Evolutionary conservation across 1,139 yeast species (phyloP).

Genomic region (Pneumocystis wakefieldiae): DNA sequence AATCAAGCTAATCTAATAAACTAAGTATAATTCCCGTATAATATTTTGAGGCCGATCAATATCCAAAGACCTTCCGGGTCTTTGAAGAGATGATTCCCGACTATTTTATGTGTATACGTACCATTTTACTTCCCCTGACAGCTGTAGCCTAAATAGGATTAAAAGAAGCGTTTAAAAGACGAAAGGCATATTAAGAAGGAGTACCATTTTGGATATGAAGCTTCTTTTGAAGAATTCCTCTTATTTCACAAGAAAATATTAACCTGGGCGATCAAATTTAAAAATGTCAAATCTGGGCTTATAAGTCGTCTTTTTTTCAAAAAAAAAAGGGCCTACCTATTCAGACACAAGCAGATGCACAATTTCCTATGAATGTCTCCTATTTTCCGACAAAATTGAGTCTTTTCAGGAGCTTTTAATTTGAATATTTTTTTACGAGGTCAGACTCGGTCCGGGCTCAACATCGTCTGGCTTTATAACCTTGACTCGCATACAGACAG

Average conservation of each 20-base stretch:
- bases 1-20: slow-evolving; percentile 26
- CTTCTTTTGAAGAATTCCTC: not conserved
- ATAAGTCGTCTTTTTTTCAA: not conserved
- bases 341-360: too few relatives aligned
- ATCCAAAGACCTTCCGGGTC: too few relatives aligned
- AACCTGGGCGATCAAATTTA: not conserved
- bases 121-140: not conserved
- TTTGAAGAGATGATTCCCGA: too few relatives aligned
- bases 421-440: too few relatives aligned
- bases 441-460: too few relatives aligned
- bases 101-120: not conserved
- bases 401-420: too few relatives aligned
- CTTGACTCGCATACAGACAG: too few relatives aligned
- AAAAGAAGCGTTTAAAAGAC: slow-evolving; percentile 22
- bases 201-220: slow-evolving; percentile 7
- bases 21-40: not conserved
- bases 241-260: not conserved
- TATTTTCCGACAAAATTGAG: not conserved
- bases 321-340: not conserved
- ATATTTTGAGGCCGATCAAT: too few relatives aligned
- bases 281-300: not conserved
- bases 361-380: not conserved
- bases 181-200: not conserved
- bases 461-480: too few relatives aligned
- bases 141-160: slow-evolving; percentile 11